Base-by-base conservation (phyloP, 192 early-diverging fungal genomes). In the Entomortierella chlamydospora region DNA sequence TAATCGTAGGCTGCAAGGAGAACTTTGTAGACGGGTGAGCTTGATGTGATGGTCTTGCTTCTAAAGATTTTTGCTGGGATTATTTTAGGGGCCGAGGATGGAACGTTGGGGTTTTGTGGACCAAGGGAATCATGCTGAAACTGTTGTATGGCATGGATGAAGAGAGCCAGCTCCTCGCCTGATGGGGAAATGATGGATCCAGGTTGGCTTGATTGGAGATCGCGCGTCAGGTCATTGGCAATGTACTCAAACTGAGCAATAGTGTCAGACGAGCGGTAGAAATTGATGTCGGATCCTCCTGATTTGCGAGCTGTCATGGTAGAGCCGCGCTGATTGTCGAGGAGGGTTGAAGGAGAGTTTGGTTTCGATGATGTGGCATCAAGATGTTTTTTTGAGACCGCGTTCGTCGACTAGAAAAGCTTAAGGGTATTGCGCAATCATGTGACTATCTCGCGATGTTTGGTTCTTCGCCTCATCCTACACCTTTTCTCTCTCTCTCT, bases 91-190 rank as follows among this genome's bases (percentile, higher is more conserved):
- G 58, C 64, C 20, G 57, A 55, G 13, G 55, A 23, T 6, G 34
- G 25, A 6, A 41, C 23, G 4, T 51, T 62, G 17, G 62, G 15
- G 29, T 28, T 66, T 18, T 53, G 17, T 31, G 73, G 39, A 4
- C 86, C 88, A 12, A 89, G 67, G 55, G 56, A 67, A 17, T 86
- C 82, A 55, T 89, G 81, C 70, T 89, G 88, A 57, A 87, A 86
- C 51, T 87, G 82, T 39, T 86, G 85, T 53, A 89, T 47, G 22
- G 76, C 68, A 31, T 83, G 77, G 18, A 81, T 63, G 28, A 87
- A 78, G 8, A 66, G 42, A 11, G 88, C 80, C 26, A 89, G 73
- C 4, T 86, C 83, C 23, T 73, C 61, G 28, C 83, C 77, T n/a
- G 82, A 71, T 50, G 63, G 25, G 22, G 64, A 22, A 43, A 39